Conservation (phyloP, 331 rosid genomes). For the Quercus lobata region DNA sequence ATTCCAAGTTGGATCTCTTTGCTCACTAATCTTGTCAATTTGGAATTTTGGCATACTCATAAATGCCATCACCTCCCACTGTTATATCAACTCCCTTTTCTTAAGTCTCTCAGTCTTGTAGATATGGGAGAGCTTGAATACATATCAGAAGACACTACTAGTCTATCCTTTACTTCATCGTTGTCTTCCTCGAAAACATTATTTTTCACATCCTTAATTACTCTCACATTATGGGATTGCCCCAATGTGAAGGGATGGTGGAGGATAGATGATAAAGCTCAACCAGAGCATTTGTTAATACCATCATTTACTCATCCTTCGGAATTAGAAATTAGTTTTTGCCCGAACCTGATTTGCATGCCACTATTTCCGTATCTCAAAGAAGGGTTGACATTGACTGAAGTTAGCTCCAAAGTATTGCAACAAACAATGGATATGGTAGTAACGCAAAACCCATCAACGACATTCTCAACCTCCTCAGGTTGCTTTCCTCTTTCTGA, state of each 20-base stretch:
- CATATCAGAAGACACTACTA: too few relatives aligned
- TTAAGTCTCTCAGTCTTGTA: too few relatives aligned
- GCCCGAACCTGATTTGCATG: conserved; percentile 13
- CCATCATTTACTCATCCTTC: conserved; percentile 2
- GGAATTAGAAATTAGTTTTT: conserved; percentile 4
- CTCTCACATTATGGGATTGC: conserved; percentile 26
- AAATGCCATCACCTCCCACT: too few relatives aligned
- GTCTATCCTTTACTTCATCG: too few relatives aligned
- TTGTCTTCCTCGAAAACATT: too few relatives aligned
- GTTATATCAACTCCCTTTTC: too few relatives aligned
- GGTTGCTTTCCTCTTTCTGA: not conserved
- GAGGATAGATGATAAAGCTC: not conserved
- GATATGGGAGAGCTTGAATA: too few relatives aligned
- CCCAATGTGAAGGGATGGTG: conserved; percentile 30
- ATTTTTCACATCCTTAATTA: conserved; percentile 11
- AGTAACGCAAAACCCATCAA: not conserved
- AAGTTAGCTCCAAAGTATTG: conserved; percentile 7
- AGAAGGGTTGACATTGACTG: conserved; percentile 1
- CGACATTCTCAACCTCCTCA: not conserved
- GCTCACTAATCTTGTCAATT: too few relatives aligned
- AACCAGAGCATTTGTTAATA: too few relatives aligned
- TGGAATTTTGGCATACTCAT: too few relatives aligned
- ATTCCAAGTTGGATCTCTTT: too few relatives aligned
- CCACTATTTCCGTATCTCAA: conserved; percentile 9
- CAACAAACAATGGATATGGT: not conserved